A percentile compares a stretch with the other conserved stretches of the same genome.
Evolutionary conservation across 768 basidiomycete genomes (phyloP).

Genomic region (Suillus discolor): DNA sequence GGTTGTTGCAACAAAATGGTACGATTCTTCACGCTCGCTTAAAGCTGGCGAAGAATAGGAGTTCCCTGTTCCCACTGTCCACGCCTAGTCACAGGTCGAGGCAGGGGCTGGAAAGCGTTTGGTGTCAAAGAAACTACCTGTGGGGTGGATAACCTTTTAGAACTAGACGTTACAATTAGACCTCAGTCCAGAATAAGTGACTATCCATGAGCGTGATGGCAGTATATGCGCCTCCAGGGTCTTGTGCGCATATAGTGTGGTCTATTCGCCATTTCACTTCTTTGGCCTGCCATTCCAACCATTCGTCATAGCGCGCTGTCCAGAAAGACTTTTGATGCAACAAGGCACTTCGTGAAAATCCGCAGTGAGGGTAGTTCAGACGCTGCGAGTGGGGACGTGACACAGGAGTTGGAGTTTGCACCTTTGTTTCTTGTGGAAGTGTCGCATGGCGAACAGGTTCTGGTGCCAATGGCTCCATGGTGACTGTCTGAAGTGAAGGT

Average conservation of each 20-base stretch:
- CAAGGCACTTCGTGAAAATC: constrained; percentile 63
- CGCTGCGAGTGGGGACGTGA: constrained; percentile 30
- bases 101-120: constrained; percentile 52
- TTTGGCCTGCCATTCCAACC: constrained; percentile 39
- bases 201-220: constrained; percentile 20
- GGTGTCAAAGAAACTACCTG: constrained; percentile 56
- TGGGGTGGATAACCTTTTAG: constrained; percentile 50
- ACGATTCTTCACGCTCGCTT: constrained; percentile 61
- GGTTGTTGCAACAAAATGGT: constrained; percentile 82
- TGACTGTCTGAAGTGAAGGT: constrained; percentile 20
- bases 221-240: constrained; percentile 27
- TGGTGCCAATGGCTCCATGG: constrained; percentile 21
- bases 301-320: constrained; percentile 55
- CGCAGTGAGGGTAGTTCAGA: constrained; percentile 56
- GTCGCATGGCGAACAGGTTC: constrained; percentile 23
- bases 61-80: constrained; percentile 48
- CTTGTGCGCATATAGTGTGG: constrained; percentile 7
- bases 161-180: too few species aligned
- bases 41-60: constrained; percentile 78
- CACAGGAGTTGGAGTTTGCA: constrained; percentile 9
- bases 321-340: constrained; percentile 65
- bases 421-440: constrained; percentile 6
- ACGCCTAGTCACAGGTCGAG: constrained; percentile 25
- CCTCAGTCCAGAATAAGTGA: background rate
- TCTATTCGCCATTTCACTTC: constrained; percentile 14